phyloP scores from a whole-genome alignment of 2,329 filamentous ascomycete species.

The Acrodontium crateriforme region DNA sequence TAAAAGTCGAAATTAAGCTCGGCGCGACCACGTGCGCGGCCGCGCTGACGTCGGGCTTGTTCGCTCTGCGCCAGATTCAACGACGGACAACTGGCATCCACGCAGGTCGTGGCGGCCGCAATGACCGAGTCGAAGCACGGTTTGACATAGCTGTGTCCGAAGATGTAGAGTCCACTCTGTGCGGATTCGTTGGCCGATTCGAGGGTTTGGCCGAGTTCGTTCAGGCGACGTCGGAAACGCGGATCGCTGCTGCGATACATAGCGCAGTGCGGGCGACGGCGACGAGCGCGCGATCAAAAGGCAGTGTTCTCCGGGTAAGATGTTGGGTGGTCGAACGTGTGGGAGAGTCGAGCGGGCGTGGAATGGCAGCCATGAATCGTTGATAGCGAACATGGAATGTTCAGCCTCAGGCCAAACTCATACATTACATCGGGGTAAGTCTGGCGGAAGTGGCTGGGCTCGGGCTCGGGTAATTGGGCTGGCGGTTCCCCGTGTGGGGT shows the following conservation, averaged over 20 bases:
- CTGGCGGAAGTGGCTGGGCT: too few species aligned
- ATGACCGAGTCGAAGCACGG: constrained; percentile 62
- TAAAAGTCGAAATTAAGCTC: constrained; percentile 94
- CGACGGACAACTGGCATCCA: constrained; percentile 38
- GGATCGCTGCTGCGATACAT: constrained; percentile 60
- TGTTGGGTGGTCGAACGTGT: too few species aligned
- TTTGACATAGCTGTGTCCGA: constrained; percentile 69
- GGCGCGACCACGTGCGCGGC: constrained; percentile 53
- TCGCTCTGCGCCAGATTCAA: constrained; percentile 22
- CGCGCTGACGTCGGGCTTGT: constrained; percentile 49
- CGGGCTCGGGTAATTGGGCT: too few species aligned
- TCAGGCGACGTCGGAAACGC: constrained; percentile 82
- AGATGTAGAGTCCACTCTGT: constrained; percentile 80
- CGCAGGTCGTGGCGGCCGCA: constrained; percentile 52
- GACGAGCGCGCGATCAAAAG: too few species aligned
- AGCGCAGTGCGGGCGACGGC: too few species aligned
- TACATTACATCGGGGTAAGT: too few species aligned
- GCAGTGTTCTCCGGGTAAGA: too few species aligned
- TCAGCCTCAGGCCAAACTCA: too few species aligned
- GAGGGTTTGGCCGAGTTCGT: constrained; percentile 80
- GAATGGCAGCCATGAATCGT: too few species aligned
- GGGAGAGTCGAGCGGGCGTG: too few species aligned
- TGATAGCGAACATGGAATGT: too few species aligned
- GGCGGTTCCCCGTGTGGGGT: too few species aligned
- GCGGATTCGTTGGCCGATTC: constrained; percentile 83